Base-by-base conservation (phyloP, 2,329 filamentous ascomycete genomes). In the Penicillium sp. region DNA sequence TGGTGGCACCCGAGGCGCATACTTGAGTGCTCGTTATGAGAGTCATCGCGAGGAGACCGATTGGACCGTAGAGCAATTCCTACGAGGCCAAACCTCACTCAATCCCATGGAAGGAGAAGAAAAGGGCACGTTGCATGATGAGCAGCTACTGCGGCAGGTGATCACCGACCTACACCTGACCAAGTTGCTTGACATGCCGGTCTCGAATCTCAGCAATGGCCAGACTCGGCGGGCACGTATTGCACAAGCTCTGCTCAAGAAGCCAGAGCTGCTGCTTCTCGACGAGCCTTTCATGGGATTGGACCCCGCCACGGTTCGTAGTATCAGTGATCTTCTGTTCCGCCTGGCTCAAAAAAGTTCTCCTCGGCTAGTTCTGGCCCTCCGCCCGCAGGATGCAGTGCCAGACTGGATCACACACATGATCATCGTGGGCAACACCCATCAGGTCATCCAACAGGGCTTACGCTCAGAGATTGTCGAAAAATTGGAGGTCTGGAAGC, bases 281-380 rank as follows among this genome's bases (percentile, higher is more conserved):
- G 94, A 99, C 72, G 92, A 96, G 63, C 92, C 94, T 1, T 96
- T 96, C 66, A 95, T 96, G 89, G 92, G 94, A 0, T 78, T 99
- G 14, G 94, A 97, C 70, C 94, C 92, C 13, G 86, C 86, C 5
- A 95, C 91, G 0, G 82, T 89, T 11, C 78, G 81, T 11, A 81
- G 82, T 1, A 74, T 97, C 60, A 92, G 88, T 36, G 79, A 80
- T 0, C 76, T 97, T 42, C 75, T 96, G 20, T 75, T 83, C 57
- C 78, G 79, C 0, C 74, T 96, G 50, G 88, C 90, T 0, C 78
- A 82, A 52, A 80, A 79, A 44, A 81, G 81, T 13, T 79, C 77
- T 6, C 92, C 91, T 0, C 80, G 90, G 28, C 75, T 97, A 22
- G 77, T 97, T 2, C 73, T 97, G 33, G 87, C 86, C 39, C 79